phyloP scores from a whole-genome alignment of 352 stramenopile genomes.

The Globisporangium cederbergense region DNA sequence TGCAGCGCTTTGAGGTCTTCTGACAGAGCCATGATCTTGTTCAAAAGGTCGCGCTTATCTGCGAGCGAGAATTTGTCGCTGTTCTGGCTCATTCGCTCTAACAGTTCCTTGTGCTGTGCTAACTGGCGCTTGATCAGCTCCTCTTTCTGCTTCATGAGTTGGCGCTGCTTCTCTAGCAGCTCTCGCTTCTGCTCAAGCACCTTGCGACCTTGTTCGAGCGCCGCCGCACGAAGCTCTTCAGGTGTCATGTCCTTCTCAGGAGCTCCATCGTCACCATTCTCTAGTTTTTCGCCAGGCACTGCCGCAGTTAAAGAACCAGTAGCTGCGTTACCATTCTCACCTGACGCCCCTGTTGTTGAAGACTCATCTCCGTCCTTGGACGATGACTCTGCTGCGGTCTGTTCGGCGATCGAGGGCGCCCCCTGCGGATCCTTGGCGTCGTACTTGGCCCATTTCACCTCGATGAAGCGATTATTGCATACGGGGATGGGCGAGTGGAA shows the following conservation, averaged over 20 bases:
- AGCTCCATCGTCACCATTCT: conserved; percentile 22
- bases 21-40: conserved; percentile 80
- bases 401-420: conserved; percentile 33
- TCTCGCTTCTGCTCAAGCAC: conserved; percentile 87
- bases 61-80: conserved; percentile 57
- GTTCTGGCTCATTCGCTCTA: conserved; percentile 82
- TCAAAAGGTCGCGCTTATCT: conserved; percentile 76
- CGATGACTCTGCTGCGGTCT: conserved; percentile 23
- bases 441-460: conserved; percentile 85
- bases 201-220: conserved; percentile 74
- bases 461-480: conserved; percentile 89
- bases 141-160: conserved; percentile 83
- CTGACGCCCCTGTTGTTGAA: conserved; percentile 2
- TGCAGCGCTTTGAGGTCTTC: conserved; percentile 66
- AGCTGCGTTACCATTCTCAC: conserved; percentile 1
- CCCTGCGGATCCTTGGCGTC: conserved; percentile 67
- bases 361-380: conserved; percentile 31
- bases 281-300: neutral
- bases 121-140: conserved; percentile 78
- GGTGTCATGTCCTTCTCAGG: conserved; percentile 65
- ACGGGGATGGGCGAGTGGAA: conserved; percentile 86
- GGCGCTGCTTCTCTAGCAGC: conserved; percentile 78
- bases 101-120: conserved; percentile 74
- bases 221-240: conserved; percentile 66
- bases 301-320: neutral